A percentile compares a stretch with the other conserved stretches of the same genome.
Evolutionary conservation across 208 protist genomes (phyloP).

Genomic region (Wallacemonas sp.): DNA sequence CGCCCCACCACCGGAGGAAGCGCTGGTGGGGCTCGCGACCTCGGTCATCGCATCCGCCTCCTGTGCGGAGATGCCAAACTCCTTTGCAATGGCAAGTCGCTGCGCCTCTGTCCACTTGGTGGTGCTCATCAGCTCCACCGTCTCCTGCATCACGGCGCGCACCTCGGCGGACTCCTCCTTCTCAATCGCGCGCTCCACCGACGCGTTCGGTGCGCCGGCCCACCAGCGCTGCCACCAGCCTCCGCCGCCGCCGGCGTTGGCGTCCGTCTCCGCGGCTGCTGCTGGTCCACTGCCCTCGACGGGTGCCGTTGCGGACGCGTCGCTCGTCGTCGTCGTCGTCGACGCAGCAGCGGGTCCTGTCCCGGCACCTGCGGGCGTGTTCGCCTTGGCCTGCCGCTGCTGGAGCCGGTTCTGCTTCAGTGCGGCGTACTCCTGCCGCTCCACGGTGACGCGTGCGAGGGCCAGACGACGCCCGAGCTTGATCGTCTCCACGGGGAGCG

Average conservation of each 20-base stretch:
- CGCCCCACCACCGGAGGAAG: neutral
- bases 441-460: slow-evolving; percentile 30
- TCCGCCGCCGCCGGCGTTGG: no score
- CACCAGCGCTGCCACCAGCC: slow-evolving; percentile 3
- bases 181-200: slow-evolving; percentile 5
- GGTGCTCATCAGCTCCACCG: slow-evolving; percentile 58
- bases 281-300: no score
- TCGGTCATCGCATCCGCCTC: slow-evolving; percentile 46
- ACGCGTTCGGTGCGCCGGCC: neutral
- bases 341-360: neutral
- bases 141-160: slow-evolving; percentile 48
- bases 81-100: slow-evolving; percentile 60
- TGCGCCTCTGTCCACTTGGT: slow-evolving; percentile 60
- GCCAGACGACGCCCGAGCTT: slow-evolving; percentile 56
- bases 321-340: neutral
- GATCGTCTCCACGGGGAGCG: slow-evolving; percentile 61
- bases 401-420: slow-evolving; percentile 13
- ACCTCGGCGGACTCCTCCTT: slow-evolving; percentile 32
- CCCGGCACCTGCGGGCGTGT: neutral
- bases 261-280: neutral
- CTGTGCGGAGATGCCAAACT: slow-evolving; percentile 58
- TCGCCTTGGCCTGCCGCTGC: neutral
- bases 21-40: no score
- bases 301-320: neutral
- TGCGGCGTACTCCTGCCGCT: slow-evolving; percentile 34